Percentiles rank a stretch among this genome's conserved stretches.
Evolutionary conservation across 1,284 basidiomycete genomes (phyloP).

Genomic region (Ceratobasidium sp.): DNA sequence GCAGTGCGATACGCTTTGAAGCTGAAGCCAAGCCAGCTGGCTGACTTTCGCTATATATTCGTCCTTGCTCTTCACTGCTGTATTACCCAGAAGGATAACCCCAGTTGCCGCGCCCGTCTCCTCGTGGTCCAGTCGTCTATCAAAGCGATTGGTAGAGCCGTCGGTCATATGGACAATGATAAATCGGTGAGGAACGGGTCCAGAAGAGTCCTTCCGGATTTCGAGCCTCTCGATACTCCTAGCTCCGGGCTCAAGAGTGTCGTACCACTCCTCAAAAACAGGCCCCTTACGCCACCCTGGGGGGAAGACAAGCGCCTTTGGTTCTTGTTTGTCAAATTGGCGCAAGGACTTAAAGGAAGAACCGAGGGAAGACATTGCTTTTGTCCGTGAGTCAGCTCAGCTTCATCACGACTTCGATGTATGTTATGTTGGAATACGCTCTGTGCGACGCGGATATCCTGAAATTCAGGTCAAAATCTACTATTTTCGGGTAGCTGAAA

Average conservation of each 20-base stretch:
- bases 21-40: neutral
- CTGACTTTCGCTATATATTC: neutral
- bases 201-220: neutral
- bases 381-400: too few species aligned
- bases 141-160: neutral
- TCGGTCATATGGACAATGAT: neutral
- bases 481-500: too few species aligned
- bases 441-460: too few species aligned
- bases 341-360: too few species aligned
- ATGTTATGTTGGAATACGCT: too few species aligned
- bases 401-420: too few species aligned
- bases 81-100: neutral
- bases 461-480: too few species aligned
- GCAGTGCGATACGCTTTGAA: neutral
- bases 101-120: neutral
- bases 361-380: too few species aligned
- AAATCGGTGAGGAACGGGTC: conserved; percentile 10
- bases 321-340: too few species aligned
- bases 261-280: conserved; percentile 22
- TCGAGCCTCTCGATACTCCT: neutral
- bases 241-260: neutral
- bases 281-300: neutral
- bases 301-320: neutral
- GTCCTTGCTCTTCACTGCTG: neutral
- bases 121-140: neutral